These are phyloP conservation scores for Claviceps monticola DNA, from an alignment of 2,329 filamentous ascomycete genomes.

Conservation along the genomic window DNA sequence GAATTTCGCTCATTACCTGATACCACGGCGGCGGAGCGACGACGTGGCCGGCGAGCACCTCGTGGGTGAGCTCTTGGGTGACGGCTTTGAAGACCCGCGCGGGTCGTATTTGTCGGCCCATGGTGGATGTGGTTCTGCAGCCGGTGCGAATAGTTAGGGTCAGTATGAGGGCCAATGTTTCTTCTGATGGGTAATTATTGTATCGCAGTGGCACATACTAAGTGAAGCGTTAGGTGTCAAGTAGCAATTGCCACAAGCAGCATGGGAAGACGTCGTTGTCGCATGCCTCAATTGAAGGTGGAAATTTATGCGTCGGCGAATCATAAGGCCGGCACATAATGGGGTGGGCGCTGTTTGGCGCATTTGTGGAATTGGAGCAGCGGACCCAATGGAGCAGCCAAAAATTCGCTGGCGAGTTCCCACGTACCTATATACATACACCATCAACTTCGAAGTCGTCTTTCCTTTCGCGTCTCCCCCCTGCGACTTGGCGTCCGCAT, in stretches of 20 bases:
- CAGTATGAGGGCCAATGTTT: neutral
- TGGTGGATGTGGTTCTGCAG: conserved; percentile 9
- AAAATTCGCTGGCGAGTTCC: neutral
- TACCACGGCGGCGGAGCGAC: conserved; percentile 34
- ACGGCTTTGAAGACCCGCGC: conserved; percentile 34
- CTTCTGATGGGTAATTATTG: neutral
- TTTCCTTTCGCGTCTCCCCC: neutral
- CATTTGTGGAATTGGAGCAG: too few relatives aligned
- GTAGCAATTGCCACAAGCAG: neutral
- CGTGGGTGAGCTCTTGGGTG: conserved; percentile 28
- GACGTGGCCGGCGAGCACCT: conserved; percentile 20
- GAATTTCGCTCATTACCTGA: conserved; percentile 35
- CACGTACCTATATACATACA: neutral
- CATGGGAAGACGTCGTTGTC: neutral
- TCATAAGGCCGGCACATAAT: conserved; percentile 8
- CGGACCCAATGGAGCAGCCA: neutral
- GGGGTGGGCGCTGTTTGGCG: neutral
- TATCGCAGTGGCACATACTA: neutral
- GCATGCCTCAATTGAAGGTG: conserved; percentile 2
- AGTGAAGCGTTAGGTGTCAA: neutral
- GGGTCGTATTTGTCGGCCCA: conserved; percentile 32
- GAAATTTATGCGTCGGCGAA: conserved; percentile 13
- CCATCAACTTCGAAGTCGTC: neutral
- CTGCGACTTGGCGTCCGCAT: neutral
- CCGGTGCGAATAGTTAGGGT: too few relatives aligned